Base-by-base conservation (phyloP, 2,329 filamentous ascomycete species). In the Exophiala xenobiotica region DNA sequence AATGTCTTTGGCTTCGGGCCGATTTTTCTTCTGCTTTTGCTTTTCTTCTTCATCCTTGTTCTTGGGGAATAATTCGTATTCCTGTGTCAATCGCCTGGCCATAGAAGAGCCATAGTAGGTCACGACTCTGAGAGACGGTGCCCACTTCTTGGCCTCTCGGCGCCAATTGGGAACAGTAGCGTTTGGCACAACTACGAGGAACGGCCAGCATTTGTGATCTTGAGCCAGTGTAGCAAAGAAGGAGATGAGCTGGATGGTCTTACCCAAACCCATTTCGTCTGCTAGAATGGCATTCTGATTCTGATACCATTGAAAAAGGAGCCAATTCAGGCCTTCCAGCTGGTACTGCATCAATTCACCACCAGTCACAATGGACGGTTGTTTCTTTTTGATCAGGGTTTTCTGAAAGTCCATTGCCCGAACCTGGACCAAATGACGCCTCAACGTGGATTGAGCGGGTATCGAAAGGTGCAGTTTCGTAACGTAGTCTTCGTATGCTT, bases 151-250 rank as follows among this genome's bases (percentile, higher is more conserved):
- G 68, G 97, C 90, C 67, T 99, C 93, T 42, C 92, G 85, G 4
- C 92, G 87, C 92, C 93, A 99, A 67, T 99, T 99, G n/a, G 90
- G 83, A 67, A 90, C 95, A 0, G 93, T 99, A 0, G 92, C 86
- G 65, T 97, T 97, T 0, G 93, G 93, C 0, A 95, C 92, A 1
- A 96, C 90, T 2, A 97, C 79, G 12, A 99, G 77, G 65, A 96
- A 97, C 0, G 93, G 93, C 80, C 88, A 97, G 69, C 90, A 93
- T 64, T 81, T 76, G 63, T 82, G 78, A 45, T 85, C 79, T 54
- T 86, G 78, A 19, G 86, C 78, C 29, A 97, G 71, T 0, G 86
- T 84, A 1, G 88, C 83, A 54, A 97, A 79, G 56, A 96, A 81
- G 2, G 85, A 82, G 54, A 97, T 87, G 46, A 96, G 84, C 67